These are phyloP conservation scores for Boeremia lycopersici DNA, from an alignment of 2,329 filamentous ascomycete genomes.

Conservation along the genomic window DNA sequence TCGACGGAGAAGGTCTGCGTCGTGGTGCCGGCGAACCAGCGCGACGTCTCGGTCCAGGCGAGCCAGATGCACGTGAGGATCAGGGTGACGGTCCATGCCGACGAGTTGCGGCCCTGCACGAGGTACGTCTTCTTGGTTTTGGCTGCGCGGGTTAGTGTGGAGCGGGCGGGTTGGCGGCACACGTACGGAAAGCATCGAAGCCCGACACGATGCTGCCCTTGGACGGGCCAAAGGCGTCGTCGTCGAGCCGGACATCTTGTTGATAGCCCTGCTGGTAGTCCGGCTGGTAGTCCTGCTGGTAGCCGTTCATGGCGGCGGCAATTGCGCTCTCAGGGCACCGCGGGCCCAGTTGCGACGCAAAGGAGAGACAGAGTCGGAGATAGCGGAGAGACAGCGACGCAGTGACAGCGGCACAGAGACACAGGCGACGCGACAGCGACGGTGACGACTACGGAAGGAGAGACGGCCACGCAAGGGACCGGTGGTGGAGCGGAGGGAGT, in stretches of 20 bases:
- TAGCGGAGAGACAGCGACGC: too few relatives aligned
- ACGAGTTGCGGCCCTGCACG: constrained; percentile 80
- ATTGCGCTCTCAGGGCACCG: constrained; percentile 29
- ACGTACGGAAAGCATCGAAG: constrained; percentile 96
- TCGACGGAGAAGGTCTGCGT: constrained; percentile 92
- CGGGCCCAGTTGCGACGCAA: constrained; percentile 34
- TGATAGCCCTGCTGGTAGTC: too few relatives aligned
- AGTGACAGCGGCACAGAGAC: too few relatives aligned
- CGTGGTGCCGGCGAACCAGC: constrained; percentile 85
- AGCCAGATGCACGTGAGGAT: constrained; percentile 75
- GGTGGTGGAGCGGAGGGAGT: constrained; percentile 15
- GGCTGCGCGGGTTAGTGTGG: constrained; percentile 59
- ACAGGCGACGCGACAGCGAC: too few relatives aligned
- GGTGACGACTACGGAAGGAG: constrained; percentile 1
- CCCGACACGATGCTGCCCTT: constrained; percentile 67
- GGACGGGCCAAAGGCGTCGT: constrained; percentile 80
- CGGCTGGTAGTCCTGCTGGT: constrained; percentile 43
- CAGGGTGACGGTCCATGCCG: constrained; percentile 91
- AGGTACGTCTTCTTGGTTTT: constrained; percentile 97
- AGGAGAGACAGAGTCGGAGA: not conserved
- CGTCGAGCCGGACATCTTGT: constrained; percentile 67
- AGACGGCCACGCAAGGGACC: constrained; percentile 14
- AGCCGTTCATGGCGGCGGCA: constrained; percentile 73
- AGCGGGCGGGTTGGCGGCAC: not conserved
- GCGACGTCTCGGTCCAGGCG: constrained; percentile 74